A percentile compares a stretch with the other conserved stretches of the same genome.
Evolutionary conservation across 495 filamentous ascomycete species (phyloP).

Genomic region (Podospora sp.): DNA sequence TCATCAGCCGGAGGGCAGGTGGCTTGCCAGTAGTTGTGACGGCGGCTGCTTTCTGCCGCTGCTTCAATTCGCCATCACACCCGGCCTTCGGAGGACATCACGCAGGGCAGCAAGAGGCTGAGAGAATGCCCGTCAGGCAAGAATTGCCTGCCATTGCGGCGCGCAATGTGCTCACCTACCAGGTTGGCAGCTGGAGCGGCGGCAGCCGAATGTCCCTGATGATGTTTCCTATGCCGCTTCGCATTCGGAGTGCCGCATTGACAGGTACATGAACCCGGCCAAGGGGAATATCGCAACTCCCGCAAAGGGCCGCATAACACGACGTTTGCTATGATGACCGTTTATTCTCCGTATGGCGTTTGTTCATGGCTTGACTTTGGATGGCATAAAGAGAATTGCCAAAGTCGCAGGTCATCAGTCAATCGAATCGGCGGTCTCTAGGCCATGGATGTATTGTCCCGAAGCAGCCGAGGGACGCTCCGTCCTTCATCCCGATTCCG

Average conservation of each 20-base stretch:
- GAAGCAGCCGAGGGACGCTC: not conserved
- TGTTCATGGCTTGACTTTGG: slow-evolving; percentile 3
- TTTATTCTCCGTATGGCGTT: not conserved
- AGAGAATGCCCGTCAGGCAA: not conserved
- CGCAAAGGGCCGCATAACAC: not conserved
- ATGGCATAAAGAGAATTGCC: slow-evolving; percentile 2
- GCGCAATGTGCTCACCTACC: not conserved
- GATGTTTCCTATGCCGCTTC: not conserved
- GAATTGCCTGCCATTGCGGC: not conserved
- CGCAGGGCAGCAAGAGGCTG: not conserved
- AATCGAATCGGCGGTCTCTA: not conserved
- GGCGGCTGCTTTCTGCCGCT: not conserved
- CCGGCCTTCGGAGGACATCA: not conserved
- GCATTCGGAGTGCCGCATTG: slow-evolving; percentile 19
- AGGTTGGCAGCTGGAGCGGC: not conserved
- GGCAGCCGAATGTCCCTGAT: not conserved
- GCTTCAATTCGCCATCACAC: slow-evolving; percentile 4
- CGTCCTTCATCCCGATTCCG: slow-evolving; percentile 8
- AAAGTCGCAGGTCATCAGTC: not conserved
- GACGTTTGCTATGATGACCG: not conserved
- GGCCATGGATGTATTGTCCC: not conserved
- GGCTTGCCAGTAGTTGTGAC: not conserved
- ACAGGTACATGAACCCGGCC: slow-evolving; percentile 20
- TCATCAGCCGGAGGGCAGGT: not conserved
- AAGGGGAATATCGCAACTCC: slow-evolving; percentile 11